A percentile compares a stretch with the other conserved stretches of the same genome.
phyloP scores from a whole-genome alignment of 139 green algal species.

The Spirogloea muscicola region DNA sequence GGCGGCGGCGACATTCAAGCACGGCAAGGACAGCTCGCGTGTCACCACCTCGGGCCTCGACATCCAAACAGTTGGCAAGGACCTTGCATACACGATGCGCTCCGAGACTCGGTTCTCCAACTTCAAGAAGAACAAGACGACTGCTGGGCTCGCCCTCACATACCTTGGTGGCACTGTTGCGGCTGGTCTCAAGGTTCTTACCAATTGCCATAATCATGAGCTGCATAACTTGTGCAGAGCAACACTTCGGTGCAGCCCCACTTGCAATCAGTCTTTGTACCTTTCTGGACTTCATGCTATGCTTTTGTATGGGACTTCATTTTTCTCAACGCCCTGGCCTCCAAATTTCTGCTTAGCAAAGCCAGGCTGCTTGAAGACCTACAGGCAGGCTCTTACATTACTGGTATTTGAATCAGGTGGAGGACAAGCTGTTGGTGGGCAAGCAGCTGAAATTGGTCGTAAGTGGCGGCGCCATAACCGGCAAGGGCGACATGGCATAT shows the following conservation, averaged over 20 bases:
- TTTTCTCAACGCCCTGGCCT: no score
- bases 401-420: no score
- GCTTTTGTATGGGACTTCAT: no score
- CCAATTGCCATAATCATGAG: no score
- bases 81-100: slow-evolving; percentile 67
- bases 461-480: slow-evolving; percentile 49
- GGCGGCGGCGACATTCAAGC: slow-evolving; percentile 54
- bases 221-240: no score
- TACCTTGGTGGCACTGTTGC: slow-evolving; percentile 35
- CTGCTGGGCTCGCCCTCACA: slow-evolving; percentile 35
- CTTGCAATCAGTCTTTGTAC: no score
- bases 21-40: slow-evolving; percentile 41
- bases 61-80: slow-evolving; percentile 63
- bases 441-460: slow-evolving; percentile 45
- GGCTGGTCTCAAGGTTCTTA: slow-evolving; percentile 44
- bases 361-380: no score
- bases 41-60: slow-evolving; percentile 61
- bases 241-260: no score
- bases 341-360: no score
- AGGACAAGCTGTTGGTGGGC: slow-evolving; percentile 2
- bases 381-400: no score
- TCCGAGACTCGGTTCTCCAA: slow-evolving; percentile 61
- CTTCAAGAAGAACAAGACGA: slow-evolving; percentile 48
- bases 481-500: slow-evolving; percentile 44
- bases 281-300: no score